A percentile compares a stretch with the other conserved stretches of the same genome.
Evolutionary conservation across 495 filamentous ascomycete genomes (phyloP).

Genomic region (Daldinia caldariorum): DNA sequence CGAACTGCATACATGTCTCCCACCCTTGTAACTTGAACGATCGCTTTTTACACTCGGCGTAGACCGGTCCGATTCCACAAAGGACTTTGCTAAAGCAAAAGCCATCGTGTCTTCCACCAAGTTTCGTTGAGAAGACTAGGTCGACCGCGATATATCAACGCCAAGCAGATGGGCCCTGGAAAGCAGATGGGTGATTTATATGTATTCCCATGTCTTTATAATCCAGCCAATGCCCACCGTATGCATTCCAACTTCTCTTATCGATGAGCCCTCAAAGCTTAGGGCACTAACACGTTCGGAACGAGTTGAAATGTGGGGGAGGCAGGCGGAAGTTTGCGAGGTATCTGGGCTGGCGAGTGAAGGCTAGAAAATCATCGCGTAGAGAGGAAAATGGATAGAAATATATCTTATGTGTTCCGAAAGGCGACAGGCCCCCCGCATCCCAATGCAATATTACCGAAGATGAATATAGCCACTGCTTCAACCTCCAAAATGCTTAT

Average conservation of each 20-base stretch:
- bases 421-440: slow-evolving; percentile 47
- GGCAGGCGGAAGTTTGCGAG: background rate
- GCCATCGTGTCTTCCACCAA: slow-evolving; percentile 9
- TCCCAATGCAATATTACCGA: slow-evolving; percentile 57
- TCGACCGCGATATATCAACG: slow-evolving; percentile 2
- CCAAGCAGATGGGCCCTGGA: background rate
- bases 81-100: slow-evolving; percentile 2
- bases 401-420: slow-evolving; percentile 49
- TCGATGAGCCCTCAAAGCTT: background rate
- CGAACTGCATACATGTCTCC: slow-evolving; percentile 13
- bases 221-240: background rate
- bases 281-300: background rate
- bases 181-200: slow-evolving; percentile 3
- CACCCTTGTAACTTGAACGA: slow-evolving; percentile 2
- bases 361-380: slow-evolving; percentile 7
- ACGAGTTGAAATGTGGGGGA: background rate
- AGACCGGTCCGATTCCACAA: slow-evolving; percentile 6
- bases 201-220: slow-evolving; percentile 8
- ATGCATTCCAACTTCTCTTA: background rate
- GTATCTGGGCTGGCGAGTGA: slow-evolving; percentile 4
- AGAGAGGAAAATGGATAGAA: slow-evolving; percentile 35
- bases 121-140: background rate
- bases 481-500: slow-evolving; percentile 50
- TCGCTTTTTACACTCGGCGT: background rate
- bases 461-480: slow-evolving; percentile 50